Base-by-base conservation (phyloP, 2,329 filamentous ascomycete genomes). In the Calonectria honghensis region DNA sequence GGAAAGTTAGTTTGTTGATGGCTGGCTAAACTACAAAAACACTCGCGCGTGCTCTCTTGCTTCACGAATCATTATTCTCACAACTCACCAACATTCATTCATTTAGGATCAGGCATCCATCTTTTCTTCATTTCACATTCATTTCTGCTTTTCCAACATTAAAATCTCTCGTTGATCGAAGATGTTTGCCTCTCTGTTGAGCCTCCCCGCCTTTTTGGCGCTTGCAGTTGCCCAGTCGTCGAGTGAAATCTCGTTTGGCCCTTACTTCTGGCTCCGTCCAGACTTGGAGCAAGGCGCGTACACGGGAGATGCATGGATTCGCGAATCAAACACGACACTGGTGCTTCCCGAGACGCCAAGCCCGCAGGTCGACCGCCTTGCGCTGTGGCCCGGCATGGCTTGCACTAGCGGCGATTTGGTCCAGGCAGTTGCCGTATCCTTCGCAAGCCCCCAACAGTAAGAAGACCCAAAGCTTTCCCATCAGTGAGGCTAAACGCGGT, bases 361-460 rank as follows among this genome's bases (percentile, higher is more conserved):
- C 35, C 57, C 57, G 11, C 57, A 63, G 35, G 57, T 63, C 5
- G 57, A 63, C 7, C 57, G 57, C 3, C 57, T 63, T 20, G 57
- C 57, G 14, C 6, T 63, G 35, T 63, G 57, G 57, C 57, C 57
- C 27, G 57, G 57, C n/a, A 63, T 63, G 57, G 57, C 57, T 13
- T 63, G 57, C 16, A 63, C 57, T 2, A 63, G 37, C 32, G 35
- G 35, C 13, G 57, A 63, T 10, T 41, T 63, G 57, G 57, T 63
- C 3, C 57, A 63, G 35, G 57, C 57, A 18, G 57, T 63, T 11
- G 32, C 37, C 4, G 57, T 63, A 7, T 63, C 57, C 1, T 63
- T 63, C 9, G 11, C 57, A 20, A 29, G 16, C 37, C 57, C 57
- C 3, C 14, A 16, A 2, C n/a, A 63, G 57, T 63, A 41, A 41